Percentiles rank a stretch among this genome's conserved stretches.
These are phyloP conservation scores for Pecoramyces ruminantium DNA, from an alignment of 192 early-diverging fungal genomes.

Conservation along the genomic window DNA sequence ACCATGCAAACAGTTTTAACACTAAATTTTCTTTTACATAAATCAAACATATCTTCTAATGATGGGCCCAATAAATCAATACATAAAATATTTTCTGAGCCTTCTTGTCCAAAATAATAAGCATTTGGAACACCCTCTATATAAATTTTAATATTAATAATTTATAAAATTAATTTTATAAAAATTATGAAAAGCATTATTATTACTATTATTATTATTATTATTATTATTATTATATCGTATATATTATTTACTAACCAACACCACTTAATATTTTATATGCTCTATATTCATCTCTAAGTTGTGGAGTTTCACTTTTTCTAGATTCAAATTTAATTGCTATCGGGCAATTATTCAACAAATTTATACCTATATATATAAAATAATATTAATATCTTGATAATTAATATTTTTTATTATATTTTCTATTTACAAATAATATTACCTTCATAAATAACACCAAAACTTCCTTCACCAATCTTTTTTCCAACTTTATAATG, in stretches of 20 bases:
- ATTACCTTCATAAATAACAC: constrained; percentile 94
- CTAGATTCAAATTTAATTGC: constrained; percentile 97
- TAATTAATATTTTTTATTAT: too few relatives aligned
- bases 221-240: too few relatives aligned
- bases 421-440: too few relatives aligned
- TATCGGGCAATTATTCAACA: constrained; percentile 76
- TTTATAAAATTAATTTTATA: too few relatives aligned
- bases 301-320: constrained; percentile 92
- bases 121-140: constrained; percentile 20
- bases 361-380: constrained; percentile 43
- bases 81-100: background rate
- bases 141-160: too few relatives aligned
- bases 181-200: too few relatives aligned
- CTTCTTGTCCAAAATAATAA: background rate
- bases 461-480: constrained; percentile 97
- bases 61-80: background rate
- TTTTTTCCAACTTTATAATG: constrained; percentile 90
- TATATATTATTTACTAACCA: background rate
- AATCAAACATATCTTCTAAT: background rate
- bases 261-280: constrained; percentile 78
- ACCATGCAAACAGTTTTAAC: background rate
- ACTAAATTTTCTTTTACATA: background rate
- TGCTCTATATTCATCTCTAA: constrained; percentile 87
- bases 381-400: too few relatives aligned
- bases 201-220: too few relatives aligned